phyloP scores from a whole-genome alignment of 2,329 filamentous ascomycete genomes.

The Mycogone perniciosa region DNA sequence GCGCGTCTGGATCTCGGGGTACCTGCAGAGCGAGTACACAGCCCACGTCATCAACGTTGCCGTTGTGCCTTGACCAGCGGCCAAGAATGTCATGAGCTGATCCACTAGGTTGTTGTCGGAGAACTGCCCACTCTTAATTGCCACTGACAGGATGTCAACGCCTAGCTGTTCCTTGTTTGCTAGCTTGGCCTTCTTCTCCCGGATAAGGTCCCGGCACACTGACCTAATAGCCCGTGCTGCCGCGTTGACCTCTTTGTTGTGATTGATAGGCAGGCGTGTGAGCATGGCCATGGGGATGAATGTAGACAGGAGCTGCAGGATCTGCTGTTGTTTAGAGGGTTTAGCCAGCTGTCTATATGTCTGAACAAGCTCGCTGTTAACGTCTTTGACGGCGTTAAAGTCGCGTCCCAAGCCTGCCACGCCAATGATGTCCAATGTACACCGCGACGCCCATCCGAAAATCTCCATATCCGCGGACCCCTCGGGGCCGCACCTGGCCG shows the following conservation, averaged over 20 bases:
- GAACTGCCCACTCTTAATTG: constrained; percentile 68
- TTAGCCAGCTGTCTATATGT: constrained; percentile 52
- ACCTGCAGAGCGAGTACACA: constrained; percentile 58
- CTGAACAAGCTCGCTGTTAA: constrained; percentile 50
- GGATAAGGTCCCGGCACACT: constrained; percentile 62
- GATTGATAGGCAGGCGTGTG: constrained; percentile 57
- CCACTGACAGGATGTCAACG: constrained; percentile 73
- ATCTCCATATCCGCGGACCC: constrained; percentile 47
- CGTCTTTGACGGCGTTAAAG: constrained; percentile 58
- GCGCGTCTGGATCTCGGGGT: constrained; percentile 58
- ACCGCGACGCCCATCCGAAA: constrained; percentile 56
- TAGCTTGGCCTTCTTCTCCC: constrained; percentile 56
- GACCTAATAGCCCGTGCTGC: constrained; percentile 55
- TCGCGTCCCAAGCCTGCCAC: constrained; percentile 64
- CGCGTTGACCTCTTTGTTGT: constrained; percentile 57
- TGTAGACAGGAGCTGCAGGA: constrained; percentile 52
- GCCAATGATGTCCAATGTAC: constrained; percentile 70
- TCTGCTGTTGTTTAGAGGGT: constrained; percentile 43
- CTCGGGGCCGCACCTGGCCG: constrained; percentile 25
- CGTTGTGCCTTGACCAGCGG: constrained; percentile 75
- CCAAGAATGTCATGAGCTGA: constrained; percentile 86
- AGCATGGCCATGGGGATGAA: constrained; percentile 59
- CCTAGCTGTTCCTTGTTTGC: constrained; percentile 43
- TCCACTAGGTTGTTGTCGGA: constrained; percentile 71
- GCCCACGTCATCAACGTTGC: constrained; percentile 69